Evolutionary conservation across 2,329 filamentous ascomycete genomes (phyloP), one percentile per base, ranked within the genome.

Genomic region (Exophiala phaeomuriformis): DNA sequence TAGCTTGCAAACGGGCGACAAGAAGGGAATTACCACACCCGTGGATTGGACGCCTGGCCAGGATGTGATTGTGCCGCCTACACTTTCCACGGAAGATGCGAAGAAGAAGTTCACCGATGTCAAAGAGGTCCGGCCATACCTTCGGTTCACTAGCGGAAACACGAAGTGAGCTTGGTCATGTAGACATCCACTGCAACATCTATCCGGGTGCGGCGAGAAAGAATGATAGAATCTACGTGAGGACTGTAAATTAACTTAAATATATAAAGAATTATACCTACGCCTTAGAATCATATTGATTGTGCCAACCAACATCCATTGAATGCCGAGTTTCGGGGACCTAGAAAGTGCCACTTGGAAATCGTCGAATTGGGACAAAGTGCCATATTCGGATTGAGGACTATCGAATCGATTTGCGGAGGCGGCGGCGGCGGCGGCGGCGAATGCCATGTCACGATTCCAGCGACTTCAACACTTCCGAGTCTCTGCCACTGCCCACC

Each of bases 21-120:
- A 88, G 81, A 83, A 91, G 80, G 86, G 85, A 65, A 75, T 95
- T 68, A 90, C 86, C 61, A 93, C 88, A 52, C 90, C 90, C 47
- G 90, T 95, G 72, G 86, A 95, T 78, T 95, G 90, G 90, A 77
- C 84, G 37, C 83, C 83, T 42, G 90, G 90, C 51, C 86, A 95
- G 66, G 90, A 96, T 69, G 90, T 95, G 63, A 95, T 96, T 68
- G 87, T 96, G 59, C 88, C 90, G 68, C 88, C 90, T 44, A 78
- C 77, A 57, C 82, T 95, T 68, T 85, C 82, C 69, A 90, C 88
- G 59, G 86, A 88, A 71, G 85, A 93, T 75, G 90, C 90, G 67
- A 85, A 84, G 79, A 83, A 85, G 74, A 83, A 95, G 67, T 95
- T 95, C 79, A 88, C 88, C 59, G 79, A 91, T 54, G 73, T 84